Evolutionary conservation across 1,284 basidiomycete genomes (phyloP), one percentile per base, ranked within the genome.

Genomic region (Irpex sp.): DNA sequence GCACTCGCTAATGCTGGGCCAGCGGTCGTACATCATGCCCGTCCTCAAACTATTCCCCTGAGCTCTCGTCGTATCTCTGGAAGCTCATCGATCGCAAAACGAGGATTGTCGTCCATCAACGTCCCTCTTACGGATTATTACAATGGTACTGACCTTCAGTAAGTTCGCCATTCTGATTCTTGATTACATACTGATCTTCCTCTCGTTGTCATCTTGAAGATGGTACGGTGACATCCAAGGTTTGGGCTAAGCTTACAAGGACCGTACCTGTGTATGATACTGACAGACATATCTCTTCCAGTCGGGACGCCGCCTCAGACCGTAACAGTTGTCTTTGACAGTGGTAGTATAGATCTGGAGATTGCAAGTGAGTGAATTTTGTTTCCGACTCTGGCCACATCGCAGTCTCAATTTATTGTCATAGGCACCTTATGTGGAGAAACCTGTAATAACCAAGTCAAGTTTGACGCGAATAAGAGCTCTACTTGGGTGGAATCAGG

Each of bases 131-230:
- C 74, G 19, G 81, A 84, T 71, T 83, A 82, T 68, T 84, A 83
- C 75, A 68, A 77, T 49, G 81, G 82, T 33, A 84, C 83, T 33
- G 83, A 84, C 68, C 75, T 84, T 26, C 83, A 84, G 81, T 83
- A 63, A 69, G 76, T 67, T 26, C 26, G 26, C 4, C 26, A 26
- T 26, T 26, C 26, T n/a, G 57, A 31, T 33, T 58, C 61, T 61
- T 37, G 61, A 60, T 64, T 55, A 57, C 56, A 31, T 57, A 21
- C 17, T 65, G 49, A 46, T 9, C 57, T 26, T 26, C 26, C 26
- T 26, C 26, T 26, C 26, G 26, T 26, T 26, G 26, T 8, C 39
- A 11, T 43, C 15, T 9, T 11, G 15, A 43, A 82, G 81, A 69
- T 83, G 83, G 83, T 84, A 78, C 65, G 82, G 81, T 19, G 80